phyloP scores from a whole-genome alignment of 495 filamentous ascomycete genomes.

The Friedmanniomyces simplex region DNA sequence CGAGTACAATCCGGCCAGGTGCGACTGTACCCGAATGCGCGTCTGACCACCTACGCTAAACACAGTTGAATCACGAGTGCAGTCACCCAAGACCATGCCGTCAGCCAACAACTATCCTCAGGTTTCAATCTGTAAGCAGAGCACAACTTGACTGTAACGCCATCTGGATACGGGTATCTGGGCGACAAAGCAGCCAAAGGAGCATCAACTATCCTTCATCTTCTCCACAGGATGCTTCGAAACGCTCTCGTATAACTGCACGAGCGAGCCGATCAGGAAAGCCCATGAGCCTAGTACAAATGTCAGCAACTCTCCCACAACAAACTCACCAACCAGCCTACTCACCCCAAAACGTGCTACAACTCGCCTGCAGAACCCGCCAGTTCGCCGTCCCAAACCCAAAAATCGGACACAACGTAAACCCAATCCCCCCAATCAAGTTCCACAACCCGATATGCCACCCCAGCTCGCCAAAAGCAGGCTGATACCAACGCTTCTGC shows the following conservation, averaged over 20 bases:
- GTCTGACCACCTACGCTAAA: no score
- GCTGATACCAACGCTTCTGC: slow-evolving; percentile 54
- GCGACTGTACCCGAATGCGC: no score
- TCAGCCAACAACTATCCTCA: neutral
- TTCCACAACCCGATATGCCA: slow-evolving; percentile 53
- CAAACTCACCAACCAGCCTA: neutral
- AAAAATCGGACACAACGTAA: slow-evolving; percentile 56
- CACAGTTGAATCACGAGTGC: no score
- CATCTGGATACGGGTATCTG: neutral
- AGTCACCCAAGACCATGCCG: no score
- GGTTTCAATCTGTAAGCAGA: no score
- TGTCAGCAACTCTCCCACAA: neutral
- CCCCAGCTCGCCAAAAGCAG: slow-evolving; percentile 48
- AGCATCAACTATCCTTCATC: slow-evolving; percentile 12
- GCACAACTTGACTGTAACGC: neutral
- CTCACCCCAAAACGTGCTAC: slow-evolving; percentile 55
- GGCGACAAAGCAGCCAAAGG: neutral
- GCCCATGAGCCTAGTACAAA: slow-evolving; percentile 40
- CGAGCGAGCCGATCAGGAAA: slow-evolving; percentile 53
- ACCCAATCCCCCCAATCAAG: slow-evolving; percentile 52
- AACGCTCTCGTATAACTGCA: slow-evolving; percentile 58
- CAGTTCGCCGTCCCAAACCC: slow-evolving; percentile 37
- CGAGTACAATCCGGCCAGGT: no score
- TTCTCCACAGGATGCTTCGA: slow-evolving; percentile 49
- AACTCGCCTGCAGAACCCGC: slow-evolving; percentile 44